Evolutionary conservation across 306 rosid genomes (phyloP).

Genomic region (Purshia tridentata): DNA sequence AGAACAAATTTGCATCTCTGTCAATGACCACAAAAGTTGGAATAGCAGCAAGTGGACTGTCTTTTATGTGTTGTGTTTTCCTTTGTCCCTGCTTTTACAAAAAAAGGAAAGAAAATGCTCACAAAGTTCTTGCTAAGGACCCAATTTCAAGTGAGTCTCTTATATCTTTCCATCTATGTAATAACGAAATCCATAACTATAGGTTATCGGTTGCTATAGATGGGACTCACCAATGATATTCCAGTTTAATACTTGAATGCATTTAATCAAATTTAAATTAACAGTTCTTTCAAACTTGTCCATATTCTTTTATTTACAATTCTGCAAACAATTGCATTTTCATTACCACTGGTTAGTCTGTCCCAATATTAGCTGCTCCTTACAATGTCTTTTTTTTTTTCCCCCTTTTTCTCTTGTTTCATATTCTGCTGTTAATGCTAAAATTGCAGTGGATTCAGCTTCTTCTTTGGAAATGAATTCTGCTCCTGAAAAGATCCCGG

Average conservation of each 20-base stretch:
- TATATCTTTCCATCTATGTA: conserved; percentile 10
- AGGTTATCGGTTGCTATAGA: neutral
- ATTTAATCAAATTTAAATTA: conserved; percentile 4
- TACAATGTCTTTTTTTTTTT: neutral
- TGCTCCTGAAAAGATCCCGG: conserved; percentile 54
- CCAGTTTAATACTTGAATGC: conserved; percentile 7
- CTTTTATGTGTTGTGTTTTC: conserved; percentile 61
- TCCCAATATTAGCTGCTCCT: neutral
- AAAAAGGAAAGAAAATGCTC: conserved; percentile 49
- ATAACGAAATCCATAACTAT: neutral
- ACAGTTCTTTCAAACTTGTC: conserved; percentile 7
- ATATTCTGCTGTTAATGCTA: conserved; percentile 14
- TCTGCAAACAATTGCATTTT: conserved; percentile 5
- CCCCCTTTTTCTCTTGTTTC: neutral
- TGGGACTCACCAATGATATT: conserved; percentile 1
- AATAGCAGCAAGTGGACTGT: conserved; percentile 54
- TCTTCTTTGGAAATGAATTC: conserved; percentile 53
- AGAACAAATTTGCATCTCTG: conserved; percentile 19
- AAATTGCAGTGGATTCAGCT: conserved; percentile 57
- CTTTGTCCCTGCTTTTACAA: conserved; percentile 75
- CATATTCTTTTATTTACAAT: conserved; percentile 17
- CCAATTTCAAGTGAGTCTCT: conserved; percentile 65
- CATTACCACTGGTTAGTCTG: neutral
- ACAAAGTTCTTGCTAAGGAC: conserved; percentile 52
- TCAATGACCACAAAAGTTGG: conserved; percentile 33